These are phyloP conservation scores for Boletus bicolor DNA, from an alignment of 768 basidiomycete genomes.

Conservation along the genomic window DNA sequence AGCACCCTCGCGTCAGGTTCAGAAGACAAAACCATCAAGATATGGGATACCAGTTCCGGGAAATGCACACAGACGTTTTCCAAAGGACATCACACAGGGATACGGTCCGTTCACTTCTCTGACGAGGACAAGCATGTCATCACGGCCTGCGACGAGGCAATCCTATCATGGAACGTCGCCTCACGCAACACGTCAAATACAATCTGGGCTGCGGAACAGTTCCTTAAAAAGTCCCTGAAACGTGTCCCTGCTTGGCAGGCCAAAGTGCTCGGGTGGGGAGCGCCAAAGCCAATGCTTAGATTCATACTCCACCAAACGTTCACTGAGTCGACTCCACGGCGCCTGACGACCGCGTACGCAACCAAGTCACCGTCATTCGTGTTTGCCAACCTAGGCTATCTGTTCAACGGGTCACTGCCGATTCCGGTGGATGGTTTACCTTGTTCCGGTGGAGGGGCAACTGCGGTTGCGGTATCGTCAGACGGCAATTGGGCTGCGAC, in stretches of 20 bases:
- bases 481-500: conserved; percentile 22
- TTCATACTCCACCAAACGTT: not conserved
- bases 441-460: not conserved
- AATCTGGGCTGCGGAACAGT: not conserved
- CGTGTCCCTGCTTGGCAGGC: conserved; percentile 2
- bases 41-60: conserved; percentile 23
- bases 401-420: not conserved
- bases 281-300: conserved; percentile 1
- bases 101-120: conserved; percentile 16
- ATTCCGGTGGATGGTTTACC: not conserved
- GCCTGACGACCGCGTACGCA: not conserved
- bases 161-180: conserved; percentile 9
- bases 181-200: not conserved
- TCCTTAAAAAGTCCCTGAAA: not conserved
- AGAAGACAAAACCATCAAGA: conserved; percentile 22
- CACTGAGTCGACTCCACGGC: not conserved
- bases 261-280: conserved; percentile 3
- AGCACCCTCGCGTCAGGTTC: conserved; percentile 20
- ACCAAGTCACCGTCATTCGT: conserved; percentile 4
- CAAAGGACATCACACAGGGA: conserved; percentile 10
- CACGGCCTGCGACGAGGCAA: conserved; percentile 1
- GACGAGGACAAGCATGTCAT: conserved; percentile 10
- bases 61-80: conserved; percentile 12
- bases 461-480: conserved; percentile 14
- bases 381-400: not conserved